Evolutionary conservation across 2,329 filamentous ascomycete species (phyloP), one percentile per base, ranked within the genome.

Genomic region (Orbilia ellipsospora): DNA sequence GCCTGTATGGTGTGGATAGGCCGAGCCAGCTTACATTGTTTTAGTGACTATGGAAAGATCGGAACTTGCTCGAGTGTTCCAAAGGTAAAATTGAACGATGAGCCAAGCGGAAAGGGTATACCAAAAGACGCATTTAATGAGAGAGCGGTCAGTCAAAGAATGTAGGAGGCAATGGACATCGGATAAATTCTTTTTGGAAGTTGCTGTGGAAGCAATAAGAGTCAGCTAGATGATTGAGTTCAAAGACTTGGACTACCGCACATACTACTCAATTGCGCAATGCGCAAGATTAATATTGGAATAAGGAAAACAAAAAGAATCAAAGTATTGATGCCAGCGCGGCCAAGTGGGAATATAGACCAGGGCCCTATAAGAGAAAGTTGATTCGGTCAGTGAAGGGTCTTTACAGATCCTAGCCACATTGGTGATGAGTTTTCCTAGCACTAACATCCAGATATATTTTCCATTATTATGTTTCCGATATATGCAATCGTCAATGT

Each of bases 231-330:
- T 6, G 10, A 28, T 10, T 13, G 2, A 16, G 12, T 31, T 16
- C 18, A 50, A 18, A 50, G n/a, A 3, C 28, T 7, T 13, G 1
- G 36, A 2, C 20, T 12, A 13, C 36, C 15, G 56, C 2, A 64
- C 78, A 40, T 66, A 79, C 78, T 73, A 59, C 78, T 77, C 28
- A 80, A 69, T 57, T 79, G 78, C 36, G 77, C 75, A 50, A 80
- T 78, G 2, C 79, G 77, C 16, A 80, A 67, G 23, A 79, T 72
- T 15, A 80, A 70, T 57, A 80, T 68, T 13, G 79, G 79, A 13
- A 79, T 20, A 15, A 77, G 50, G 16, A 77, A 77, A 45, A 79
- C 77, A 54, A 79, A 78, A 45, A 80, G 55, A 18, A 73, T 48
- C n/a, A 78, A n/a, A n/a, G 77, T 77, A 60, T 78, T 78, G 3